Conservation (phyloP, 768 basidiomycete genomes). For the Auriscalpium microsporum region DNA sequence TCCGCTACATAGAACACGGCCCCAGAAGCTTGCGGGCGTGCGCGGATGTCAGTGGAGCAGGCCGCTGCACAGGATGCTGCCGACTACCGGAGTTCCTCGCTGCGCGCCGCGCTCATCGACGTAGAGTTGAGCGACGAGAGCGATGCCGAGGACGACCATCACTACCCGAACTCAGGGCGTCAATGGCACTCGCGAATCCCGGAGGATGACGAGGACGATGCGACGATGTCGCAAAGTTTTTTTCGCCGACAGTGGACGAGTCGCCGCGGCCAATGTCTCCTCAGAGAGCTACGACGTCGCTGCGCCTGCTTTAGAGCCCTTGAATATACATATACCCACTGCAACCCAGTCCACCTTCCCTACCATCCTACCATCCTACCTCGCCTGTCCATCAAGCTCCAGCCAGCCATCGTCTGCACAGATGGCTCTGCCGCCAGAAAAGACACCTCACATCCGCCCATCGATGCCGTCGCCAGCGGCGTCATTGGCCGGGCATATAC, state of each 20-base stretch:
- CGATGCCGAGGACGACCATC: conserved; percentile 49
- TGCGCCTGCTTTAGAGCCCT: conserved; percentile 16
- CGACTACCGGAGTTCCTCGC: conserved; percentile 23
- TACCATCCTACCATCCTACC: background rate
- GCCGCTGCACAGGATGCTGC: conserved; percentile 37
- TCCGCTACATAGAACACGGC: conserved; percentile 56
- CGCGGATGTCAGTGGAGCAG: conserved; percentile 53
- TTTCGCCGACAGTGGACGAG: background rate
- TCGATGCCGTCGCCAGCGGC: no score
- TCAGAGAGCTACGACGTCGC: no score
- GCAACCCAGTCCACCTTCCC: conserved; percentile 23
- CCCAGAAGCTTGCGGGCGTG: conserved; percentile 62
- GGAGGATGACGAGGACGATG: conserved; percentile 52
- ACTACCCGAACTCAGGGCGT: background rate
- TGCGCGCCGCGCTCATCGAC: conserved; percentile 51
- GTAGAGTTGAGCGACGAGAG: conserved; percentile 77
- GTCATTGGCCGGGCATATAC: background rate
- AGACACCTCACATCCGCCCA: no score
- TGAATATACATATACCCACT: conserved; percentile 18
- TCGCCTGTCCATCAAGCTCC: background rate
- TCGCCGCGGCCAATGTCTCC: conserved; percentile 17
- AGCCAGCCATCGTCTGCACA: background rate
- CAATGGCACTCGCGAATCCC: conserved; percentile 47
- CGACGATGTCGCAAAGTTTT: background rate
- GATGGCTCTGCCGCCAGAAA: background rate